These are phyloP conservation scores for Teunomyces kruisii DNA, from an alignment of 805 yeast genomes.

Conservation along the genomic window DNA sequence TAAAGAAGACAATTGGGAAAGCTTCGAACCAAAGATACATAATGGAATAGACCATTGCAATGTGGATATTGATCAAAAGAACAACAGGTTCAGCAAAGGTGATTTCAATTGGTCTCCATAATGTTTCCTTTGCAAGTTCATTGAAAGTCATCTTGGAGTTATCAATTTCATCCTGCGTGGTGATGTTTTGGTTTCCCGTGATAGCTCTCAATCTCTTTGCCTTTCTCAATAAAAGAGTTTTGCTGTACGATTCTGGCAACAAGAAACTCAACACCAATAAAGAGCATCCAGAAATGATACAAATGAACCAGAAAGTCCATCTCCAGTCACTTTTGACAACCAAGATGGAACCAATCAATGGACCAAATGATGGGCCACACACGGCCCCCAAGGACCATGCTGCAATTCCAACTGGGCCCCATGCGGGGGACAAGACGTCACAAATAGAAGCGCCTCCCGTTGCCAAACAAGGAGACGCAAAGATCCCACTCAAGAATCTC, in stretches of 20 bases:
- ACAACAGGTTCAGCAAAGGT: conserved; percentile 55
- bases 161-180: conserved; percentile 39
- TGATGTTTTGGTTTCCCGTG: conserved; percentile 49
- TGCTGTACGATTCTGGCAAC: conserved; percentile 51
- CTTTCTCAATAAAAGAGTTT: conserved; percentile 47
- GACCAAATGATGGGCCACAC: conserved; percentile 58
- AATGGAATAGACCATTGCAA: conserved; percentile 52
- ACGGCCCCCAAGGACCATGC: conserved; percentile 56
- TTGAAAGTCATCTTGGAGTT: conserved; percentile 18
- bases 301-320: conserved; percentile 54
- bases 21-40: conserved; percentile 60
- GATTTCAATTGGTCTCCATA: conserved; percentile 51
- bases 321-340: conserved; percentile 47
- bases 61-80: conserved; percentile 49
- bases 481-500: conserved; percentile 55
- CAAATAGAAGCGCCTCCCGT: conserved; percentile 60
- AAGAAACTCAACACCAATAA: conserved; percentile 31
- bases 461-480: conserved; percentile 55
- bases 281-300: conserved; percentile 39
- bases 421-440: conserved; percentile 45
- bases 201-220: conserved; percentile 46
- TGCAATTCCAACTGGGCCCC: conserved; percentile 47
- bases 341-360: conserved; percentile 54
- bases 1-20: conserved; percentile 54
- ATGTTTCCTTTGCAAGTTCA: conserved; percentile 28